Conservation (phyloP, 2,329 filamentous ascomycete species). For the Boeremia lycopersici region DNA sequence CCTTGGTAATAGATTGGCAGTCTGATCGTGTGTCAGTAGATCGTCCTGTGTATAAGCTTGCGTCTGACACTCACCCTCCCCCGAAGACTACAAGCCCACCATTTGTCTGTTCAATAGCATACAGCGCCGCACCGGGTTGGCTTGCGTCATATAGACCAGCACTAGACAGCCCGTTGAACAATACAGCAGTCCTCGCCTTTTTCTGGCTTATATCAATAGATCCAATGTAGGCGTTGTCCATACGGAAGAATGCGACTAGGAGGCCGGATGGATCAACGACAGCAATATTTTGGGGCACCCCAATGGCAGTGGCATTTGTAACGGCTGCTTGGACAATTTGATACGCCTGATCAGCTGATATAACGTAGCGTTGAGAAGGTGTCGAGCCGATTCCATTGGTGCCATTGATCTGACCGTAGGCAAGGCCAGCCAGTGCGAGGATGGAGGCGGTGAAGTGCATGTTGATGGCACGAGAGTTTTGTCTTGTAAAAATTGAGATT, state of each 20-base stretch:
- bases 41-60: not conserved
- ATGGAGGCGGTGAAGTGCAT: slow-evolving; percentile 12
- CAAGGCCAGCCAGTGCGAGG: slow-evolving; percentile 16
- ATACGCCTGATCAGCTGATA: slow-evolving; percentile 33
- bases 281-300: slow-evolving; percentile 37
- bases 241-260: slow-evolving; percentile 35
- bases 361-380: slow-evolving; percentile 23
- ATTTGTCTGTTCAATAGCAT: slow-evolving; percentile 36
- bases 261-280: slow-evolving; percentile 36
- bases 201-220: slow-evolving; percentile 38
- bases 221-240: slow-evolving; percentile 38
- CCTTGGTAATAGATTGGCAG: slow-evolving; percentile 35
- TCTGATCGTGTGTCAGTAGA: slow-evolving; percentile 10
- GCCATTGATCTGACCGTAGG: slow-evolving; percentile 23
- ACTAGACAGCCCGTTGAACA: slow-evolving; percentile 35
- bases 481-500: not conserved
- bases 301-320: slow-evolving; percentile 30
- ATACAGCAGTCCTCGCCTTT: slow-evolving; percentile 36
- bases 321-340: slow-evolving; percentile 28
- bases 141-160: slow-evolving; percentile 18
- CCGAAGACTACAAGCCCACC: slow-evolving; percentile 38
- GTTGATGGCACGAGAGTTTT: not conserved
- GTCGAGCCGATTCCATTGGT: slow-evolving; percentile 34
- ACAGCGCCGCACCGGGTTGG: slow-evolving; percentile 28
- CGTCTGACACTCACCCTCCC: slow-evolving; percentile 22